Evolutionary conservation across 495 filamentous ascomycete genomes (phyloP).

Genomic region (Penicillium cosmopolitanum): DNA sequence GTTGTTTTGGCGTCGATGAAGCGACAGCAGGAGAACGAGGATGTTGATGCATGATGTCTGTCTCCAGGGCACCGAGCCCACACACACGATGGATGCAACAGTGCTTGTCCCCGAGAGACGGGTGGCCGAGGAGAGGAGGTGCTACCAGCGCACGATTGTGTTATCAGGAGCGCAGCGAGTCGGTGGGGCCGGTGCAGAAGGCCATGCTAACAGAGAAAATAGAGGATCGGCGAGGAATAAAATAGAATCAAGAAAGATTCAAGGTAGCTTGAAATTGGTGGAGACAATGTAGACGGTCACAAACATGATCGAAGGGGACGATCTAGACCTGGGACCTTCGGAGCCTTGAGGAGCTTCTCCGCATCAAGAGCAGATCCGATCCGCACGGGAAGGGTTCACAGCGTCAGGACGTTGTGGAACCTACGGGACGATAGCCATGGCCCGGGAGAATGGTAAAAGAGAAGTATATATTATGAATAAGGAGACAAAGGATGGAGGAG

Average conservation of each 20-base stretch:
- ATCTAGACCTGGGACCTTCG: conserved; percentile 34
- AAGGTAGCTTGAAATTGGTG: not conserved
- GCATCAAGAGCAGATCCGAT: conserved; percentile 33
- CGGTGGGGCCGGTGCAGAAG: conserved; percentile 32
- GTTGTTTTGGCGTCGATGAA: conserved; percentile 66
- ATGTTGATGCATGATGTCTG: conserved; percentile 75
- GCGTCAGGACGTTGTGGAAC: conserved; percentile 33
- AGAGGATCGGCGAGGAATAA: conserved; percentile 9
- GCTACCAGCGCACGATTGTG: conserved; percentile 33
- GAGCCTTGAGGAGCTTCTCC: conserved; percentile 48
- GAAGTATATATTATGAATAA: not conserved
- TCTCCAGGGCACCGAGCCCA: not conserved
- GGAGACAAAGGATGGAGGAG: conserved; percentile 15
- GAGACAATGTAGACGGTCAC: conserved; percentile 18
- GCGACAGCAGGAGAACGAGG: conserved; percentile 64
- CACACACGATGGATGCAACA: conserved; percentile 7
- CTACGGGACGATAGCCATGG: conserved; percentile 22
- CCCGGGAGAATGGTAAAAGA: conserved; percentile 13
- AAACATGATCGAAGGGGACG: conserved; percentile 31
- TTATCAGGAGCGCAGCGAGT: conserved; percentile 41
- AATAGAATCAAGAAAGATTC: conserved; percentile 21
- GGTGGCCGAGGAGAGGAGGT: conserved; percentile 17
- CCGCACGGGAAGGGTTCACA: conserved; percentile 25
- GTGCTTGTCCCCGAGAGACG: conserved; percentile 21
- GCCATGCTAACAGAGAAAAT: conserved; percentile 45